phyloP scores from a whole-genome alignment of 495 filamentous ascomycete genomes.

The Talaromyces liani region DNA sequence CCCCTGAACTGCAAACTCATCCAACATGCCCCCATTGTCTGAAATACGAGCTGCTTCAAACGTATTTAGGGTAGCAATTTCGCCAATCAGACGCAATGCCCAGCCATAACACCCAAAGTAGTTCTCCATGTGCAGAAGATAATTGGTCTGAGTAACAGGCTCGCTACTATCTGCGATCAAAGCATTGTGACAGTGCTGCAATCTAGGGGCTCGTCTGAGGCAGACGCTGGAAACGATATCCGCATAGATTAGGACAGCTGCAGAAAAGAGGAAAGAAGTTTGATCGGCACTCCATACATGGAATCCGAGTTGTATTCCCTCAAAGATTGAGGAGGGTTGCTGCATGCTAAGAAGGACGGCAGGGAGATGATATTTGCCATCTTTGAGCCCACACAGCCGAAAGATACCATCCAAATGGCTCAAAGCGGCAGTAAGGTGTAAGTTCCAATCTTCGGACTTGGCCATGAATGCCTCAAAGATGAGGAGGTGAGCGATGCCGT shows the following conservation, averaged over 20 bases:
- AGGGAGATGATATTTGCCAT: background rate
- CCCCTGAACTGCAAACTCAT: background rate
- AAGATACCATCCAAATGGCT: background rate
- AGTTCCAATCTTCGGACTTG: background rate
- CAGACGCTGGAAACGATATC: background rate
- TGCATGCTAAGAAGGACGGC: background rate
- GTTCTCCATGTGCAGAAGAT: background rate
- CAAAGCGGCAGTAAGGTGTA: background rate
- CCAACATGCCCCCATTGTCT: background rate
- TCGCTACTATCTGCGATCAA: background rate
- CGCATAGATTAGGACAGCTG: slow-evolving; percentile 1
- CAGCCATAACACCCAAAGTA: slow-evolving; percentile 3
- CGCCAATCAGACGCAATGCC: background rate
- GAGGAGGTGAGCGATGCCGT: background rate
- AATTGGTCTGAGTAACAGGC: background rate
- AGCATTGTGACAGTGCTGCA: background rate
- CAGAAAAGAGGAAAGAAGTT: background rate
- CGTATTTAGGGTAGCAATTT: background rate
- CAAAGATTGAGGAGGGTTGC: background rate
- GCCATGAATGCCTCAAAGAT: background rate
- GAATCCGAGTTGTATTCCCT: background rate
- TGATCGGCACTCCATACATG: background rate
- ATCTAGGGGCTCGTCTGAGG: background rate
- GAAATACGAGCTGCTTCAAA: background rate
- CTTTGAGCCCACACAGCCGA: background rate